Conservation (phyloP, 768 basidiomycete genomes). For the Russula lepida region DNA sequence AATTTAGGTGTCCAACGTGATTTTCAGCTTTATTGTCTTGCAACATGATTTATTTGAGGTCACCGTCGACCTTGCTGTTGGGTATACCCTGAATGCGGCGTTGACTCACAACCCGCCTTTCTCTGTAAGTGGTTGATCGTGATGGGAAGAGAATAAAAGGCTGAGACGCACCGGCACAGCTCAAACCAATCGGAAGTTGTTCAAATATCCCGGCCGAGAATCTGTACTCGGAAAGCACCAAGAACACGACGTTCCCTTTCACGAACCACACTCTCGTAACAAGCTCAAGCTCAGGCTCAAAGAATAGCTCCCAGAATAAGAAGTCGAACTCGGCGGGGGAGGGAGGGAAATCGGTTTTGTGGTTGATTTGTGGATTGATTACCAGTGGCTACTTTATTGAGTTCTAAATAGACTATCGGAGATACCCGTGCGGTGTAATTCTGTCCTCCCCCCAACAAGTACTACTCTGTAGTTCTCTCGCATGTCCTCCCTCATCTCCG, state of each 20-base stretch:
- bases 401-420: background rate
- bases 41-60: constrained; percentile 80
- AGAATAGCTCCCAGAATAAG: background rate
- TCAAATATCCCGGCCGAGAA: constrained; percentile 51
- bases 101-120: constrained; percentile 56
- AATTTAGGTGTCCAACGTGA: constrained; percentile 4
- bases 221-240: constrained; percentile 78
- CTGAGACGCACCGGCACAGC: constrained; percentile 28
- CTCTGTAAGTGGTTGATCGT: constrained; percentile 35
- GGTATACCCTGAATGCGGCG: constrained; percentile 77
- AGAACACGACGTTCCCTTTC: constrained; percentile 59
- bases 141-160: background rate
- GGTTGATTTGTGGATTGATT: background rate
- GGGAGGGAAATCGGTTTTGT: background rate
- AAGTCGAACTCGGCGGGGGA: background rate
- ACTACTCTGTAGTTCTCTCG: background rate
- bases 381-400: background rate
- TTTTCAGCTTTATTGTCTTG: constrained; percentile 71
- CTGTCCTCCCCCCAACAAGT: background rate
- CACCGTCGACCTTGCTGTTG: constrained; percentile 84
- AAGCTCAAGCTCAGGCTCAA: background rate
- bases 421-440: background rate
- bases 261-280: constrained; percentile 27
- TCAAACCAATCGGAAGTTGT: constrained; percentile 76
- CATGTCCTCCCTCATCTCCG: constrained; percentile 36